Conservation (phyloP, 768 basidiomycete species). For the Polyporus arcularius region DNA sequence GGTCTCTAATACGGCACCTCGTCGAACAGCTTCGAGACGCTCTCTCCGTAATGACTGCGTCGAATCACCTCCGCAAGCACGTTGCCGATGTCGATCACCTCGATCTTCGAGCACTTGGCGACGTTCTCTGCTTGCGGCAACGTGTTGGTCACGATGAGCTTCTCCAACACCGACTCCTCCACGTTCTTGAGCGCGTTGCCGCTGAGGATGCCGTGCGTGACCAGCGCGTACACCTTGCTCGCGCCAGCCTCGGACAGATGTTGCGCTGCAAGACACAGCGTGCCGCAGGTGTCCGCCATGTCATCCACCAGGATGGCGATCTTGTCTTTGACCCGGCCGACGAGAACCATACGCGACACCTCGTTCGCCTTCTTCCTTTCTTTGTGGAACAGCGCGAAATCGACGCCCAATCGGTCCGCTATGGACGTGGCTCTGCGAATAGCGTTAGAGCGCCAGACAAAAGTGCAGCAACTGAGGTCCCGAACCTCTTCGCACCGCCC, state of each 20-base stretch:
- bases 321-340: slow-evolving; percentile 92
- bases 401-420: slow-evolving; percentile 92
- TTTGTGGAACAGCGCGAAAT: slow-evolving; percentile 99
- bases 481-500: slow-evolving; percentile 93
- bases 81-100: slow-evolving; percentile 92
- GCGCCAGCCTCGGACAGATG: slow-evolving; percentile 92
- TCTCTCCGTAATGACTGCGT: slow-evolving; percentile 96
- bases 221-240: slow-evolving; percentile 82
- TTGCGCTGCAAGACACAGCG: slow-evolving; percentile 86
- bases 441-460: neutral
- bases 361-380: slow-evolving; percentile 97
- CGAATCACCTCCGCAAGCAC: slow-evolving; percentile 96
- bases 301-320: slow-evolving; percentile 96
- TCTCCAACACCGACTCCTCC: slow-evolving; percentile 75
- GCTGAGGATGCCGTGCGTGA: slow-evolving; percentile 95
- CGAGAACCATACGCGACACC: slow-evolving; percentile 92
- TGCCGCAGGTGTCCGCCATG: slow-evolving; percentile 98
- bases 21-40: slow-evolving; percentile 85
- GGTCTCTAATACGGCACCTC: slow-evolving; percentile 78
- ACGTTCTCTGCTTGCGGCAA: slow-evolving; percentile 86
- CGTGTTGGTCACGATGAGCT: slow-evolving; percentile 98
- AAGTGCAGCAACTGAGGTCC: neutral
- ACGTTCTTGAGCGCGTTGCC: slow-evolving; percentile 83
- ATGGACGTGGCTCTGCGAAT: slow-evolving; percentile 86
- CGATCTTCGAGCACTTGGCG: slow-evolving; percentile 72